Evolutionary conservation across 192 early-diverging fungal species (phyloP).

Genomic region (Podila epicladia): DNA sequence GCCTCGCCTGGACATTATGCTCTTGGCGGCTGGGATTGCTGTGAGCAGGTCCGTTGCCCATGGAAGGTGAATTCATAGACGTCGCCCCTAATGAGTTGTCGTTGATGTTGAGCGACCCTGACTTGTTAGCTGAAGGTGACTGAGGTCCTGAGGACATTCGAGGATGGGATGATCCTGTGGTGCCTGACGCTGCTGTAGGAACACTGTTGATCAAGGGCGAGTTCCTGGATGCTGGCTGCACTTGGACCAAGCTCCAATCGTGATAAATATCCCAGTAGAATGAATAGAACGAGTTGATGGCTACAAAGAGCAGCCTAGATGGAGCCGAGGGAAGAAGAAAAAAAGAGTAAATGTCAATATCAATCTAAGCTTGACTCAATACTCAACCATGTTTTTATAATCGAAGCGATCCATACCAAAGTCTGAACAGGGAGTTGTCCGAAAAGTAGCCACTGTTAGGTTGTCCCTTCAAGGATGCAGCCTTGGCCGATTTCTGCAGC

Average conservation of each 20-base stretch:
- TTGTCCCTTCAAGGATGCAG: slow-evolving; percentile 25
- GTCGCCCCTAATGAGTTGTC: not conserved
- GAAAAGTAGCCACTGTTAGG: slow-evolving; percentile 34
- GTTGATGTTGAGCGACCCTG: slow-evolving; percentile 5
- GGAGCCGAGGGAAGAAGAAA: not conserved
- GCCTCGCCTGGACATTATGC: slow-evolving; percentile 7
- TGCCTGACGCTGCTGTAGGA: not conserved
- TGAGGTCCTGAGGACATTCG: not conserved
- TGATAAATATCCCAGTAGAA: slow-evolving; percentile 96
- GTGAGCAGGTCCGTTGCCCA: not conserved
- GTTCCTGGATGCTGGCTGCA: slow-evolving; percentile 44
- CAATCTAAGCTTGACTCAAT: slow-evolving; percentile 8
- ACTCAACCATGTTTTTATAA: slow-evolving; percentile 21
- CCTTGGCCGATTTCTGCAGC: slow-evolving; percentile 55
- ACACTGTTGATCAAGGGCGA: slow-evolving; percentile 32
- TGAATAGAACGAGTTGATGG: slow-evolving; percentile 92
- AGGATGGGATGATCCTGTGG: slow-evolving; percentile 9
- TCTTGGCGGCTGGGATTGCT: not conserved
- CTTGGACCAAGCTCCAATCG: slow-evolving; percentile 82
- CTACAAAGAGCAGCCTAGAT: slow-evolving; percentile 65
- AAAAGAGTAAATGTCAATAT: slow-evolving; percentile 24
- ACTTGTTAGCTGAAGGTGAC: slow-evolving; percentile 16
- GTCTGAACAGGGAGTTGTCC: slow-evolving; percentile 37
- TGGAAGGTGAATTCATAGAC: not conserved
- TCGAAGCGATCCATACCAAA: slow-evolving; percentile 27